Evolutionary conservation across 495 filamentous ascomycete genomes (phyloP).

Genomic region (Aspergillus avenaceus): DNA sequence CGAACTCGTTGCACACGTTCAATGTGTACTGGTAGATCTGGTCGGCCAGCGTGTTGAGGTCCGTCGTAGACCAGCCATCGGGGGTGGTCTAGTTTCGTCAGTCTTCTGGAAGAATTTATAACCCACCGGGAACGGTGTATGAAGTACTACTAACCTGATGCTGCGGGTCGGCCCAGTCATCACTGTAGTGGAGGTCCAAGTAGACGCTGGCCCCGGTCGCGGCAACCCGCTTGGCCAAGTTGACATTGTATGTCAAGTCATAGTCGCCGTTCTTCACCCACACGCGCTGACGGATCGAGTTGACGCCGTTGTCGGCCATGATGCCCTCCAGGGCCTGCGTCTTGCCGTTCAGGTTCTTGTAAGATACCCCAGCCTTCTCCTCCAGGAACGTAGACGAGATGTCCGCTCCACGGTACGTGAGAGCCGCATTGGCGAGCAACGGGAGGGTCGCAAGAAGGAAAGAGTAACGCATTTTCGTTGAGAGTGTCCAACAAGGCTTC

Average conservation of each 20-base stretch:
- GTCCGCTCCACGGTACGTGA: constrained; percentile 66
- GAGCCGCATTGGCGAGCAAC: constrained; percentile 35
- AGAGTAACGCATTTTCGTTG: constrained; percentile 15
- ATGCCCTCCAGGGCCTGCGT: constrained; percentile 58
- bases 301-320: constrained; percentile 59
- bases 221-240: constrained; percentile 60
- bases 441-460: constrained; percentile 20
- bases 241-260: constrained; percentile 64
- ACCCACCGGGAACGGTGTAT: too few species aligned
- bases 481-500: neutral
- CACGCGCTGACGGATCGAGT: constrained; percentile 66
- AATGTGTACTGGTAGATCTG: constrained; percentile 65
- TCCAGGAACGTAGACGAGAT: constrained; percentile 67
- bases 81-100: constrained; percentile 41
- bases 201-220: constrained; percentile 61
- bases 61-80: constrained; percentile 54
- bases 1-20: constrained; percentile 56
- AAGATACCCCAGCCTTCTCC: constrained; percentile 56
- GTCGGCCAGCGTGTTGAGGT: constrained; percentile 53
- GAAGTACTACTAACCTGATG: too few species aligned
- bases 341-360: constrained; percentile 52
- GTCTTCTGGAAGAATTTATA: too few species aligned
- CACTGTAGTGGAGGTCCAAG: constrained; percentile 66
- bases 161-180: constrained; percentile 57
- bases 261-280: constrained; percentile 72